A percentile compares a stretch with the other conserved stretches of the same genome.
These are phyloP conservation scores for Flaveria sonorensis DNA, from an alignment of 129 eudicot species.

Conservation along the genomic window DNA sequence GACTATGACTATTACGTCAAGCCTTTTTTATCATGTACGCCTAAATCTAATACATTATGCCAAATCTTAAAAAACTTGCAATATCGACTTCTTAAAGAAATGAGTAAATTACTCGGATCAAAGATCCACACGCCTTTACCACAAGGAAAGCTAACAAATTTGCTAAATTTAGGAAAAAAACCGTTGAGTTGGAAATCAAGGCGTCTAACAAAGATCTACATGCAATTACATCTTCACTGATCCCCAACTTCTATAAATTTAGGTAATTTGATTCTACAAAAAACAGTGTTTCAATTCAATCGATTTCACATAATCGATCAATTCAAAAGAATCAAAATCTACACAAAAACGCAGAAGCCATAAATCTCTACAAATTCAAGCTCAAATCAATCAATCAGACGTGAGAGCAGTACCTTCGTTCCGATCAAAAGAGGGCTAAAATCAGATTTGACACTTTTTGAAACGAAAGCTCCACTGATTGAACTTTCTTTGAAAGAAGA, in stretches of 20 bases:
- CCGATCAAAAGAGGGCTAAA: slow-evolving; percentile 44
- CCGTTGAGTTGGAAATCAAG: too few relatives aligned
- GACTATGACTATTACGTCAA: too few relatives aligned
- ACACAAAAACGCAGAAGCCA: not conserved
- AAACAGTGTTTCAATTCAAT: not conserved
- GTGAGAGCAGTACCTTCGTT: slow-evolving; percentile 52
- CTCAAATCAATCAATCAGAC: not conserved
- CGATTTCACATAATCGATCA: not conserved
- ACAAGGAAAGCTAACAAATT: too few relatives aligned
- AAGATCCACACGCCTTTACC: too few relatives aligned
- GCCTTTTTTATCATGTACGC: too few relatives aligned
- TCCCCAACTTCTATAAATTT: slow-evolving; percentile 5
- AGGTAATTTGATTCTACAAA: not conserved
- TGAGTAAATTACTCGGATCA: too few relatives aligned
- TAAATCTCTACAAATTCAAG: not conserved
- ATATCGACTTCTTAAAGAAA: too few relatives aligned
- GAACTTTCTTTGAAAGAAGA: slow-evolving; percentile 51
- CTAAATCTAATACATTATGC: too few relatives aligned
- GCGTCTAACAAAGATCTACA: not conserved
- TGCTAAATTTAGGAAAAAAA: too few relatives aligned
- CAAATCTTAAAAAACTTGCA: too few relatives aligned
- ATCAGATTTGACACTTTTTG: slow-evolving; percentile 52
- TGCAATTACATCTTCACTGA: slow-evolving; percentile 1
- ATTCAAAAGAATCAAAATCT: slow-evolving; percentile 12
- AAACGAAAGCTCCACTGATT: slow-evolving; percentile 53